Evolutionary conservation across 2,329 filamentous ascomycete species (phyloP).

Genomic region (Exutisphaerella laricina): DNA sequence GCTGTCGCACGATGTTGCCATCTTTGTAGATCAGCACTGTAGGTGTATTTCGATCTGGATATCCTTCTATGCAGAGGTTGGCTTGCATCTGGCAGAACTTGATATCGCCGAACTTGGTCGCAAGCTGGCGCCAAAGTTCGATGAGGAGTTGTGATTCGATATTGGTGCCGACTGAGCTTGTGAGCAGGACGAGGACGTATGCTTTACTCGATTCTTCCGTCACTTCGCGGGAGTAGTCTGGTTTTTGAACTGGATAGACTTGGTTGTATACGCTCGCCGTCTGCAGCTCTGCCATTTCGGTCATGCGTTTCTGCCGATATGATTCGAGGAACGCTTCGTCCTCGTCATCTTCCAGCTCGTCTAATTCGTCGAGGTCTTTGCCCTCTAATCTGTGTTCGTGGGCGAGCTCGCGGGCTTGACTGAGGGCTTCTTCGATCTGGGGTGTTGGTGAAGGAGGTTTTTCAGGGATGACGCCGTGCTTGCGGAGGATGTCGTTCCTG

Average conservation of each 20-base stretch:
- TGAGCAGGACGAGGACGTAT: slow-evolving; percentile 71
- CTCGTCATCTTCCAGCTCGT: slow-evolving; percentile 90
- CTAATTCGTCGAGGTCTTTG: slow-evolving; percentile 89
- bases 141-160: slow-evolving; percentile 77
- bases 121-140: slow-evolving; percentile 80
- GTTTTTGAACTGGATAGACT: slow-evolving; percentile 91
- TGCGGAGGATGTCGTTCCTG: slow-evolving; percentile 97
- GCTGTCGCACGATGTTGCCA: slow-evolving; percentile 83
- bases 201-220: slow-evolving; percentile 76
- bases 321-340: slow-evolving; percentile 85
- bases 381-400: slow-evolving; percentile 91
- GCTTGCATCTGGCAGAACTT: slow-evolving; percentile 97
- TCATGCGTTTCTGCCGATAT: slow-evolving; percentile 83
- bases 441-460: slow-evolving; percentile 93
- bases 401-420: slow-evolving; percentile 74
- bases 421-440: slow-evolving; percentile 89
- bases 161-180: slow-evolving; percentile 70
- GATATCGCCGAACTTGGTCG: slow-evolving; percentile 80
- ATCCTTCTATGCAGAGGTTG: slow-evolving; percentile 90
- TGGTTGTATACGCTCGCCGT: slow-evolving; percentile 77
- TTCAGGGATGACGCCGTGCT: slow-evolving; percentile 95
- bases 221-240: slow-evolving; percentile 84
- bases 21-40: slow-evolving; percentile 91
- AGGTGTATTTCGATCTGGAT: slow-evolving; percentile 90
- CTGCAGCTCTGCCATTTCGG: slow-evolving; percentile 69